Evolutionary conservation across 139 green algal species (phyloP), one percentile per base, ranked within the genome.

Genomic region (Chlamydomonas asymmetrica): DNA sequence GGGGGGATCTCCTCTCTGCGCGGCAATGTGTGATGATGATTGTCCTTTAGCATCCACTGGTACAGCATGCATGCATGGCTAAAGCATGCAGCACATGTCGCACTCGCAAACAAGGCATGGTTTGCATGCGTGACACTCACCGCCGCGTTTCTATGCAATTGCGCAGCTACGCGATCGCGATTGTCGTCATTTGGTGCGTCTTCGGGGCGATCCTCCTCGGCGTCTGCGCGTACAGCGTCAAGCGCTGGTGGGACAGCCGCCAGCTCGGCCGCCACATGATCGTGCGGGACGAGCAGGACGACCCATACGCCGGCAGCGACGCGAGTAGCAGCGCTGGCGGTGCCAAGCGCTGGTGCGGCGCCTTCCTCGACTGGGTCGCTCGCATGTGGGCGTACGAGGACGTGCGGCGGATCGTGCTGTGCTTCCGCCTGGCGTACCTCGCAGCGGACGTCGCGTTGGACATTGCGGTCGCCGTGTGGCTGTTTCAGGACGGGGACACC

Each of bases 101-200:
- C n/a, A n/a, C n/a, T n/a, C n/a, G n/a, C n/a, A n/a, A n/a, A n/a
- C n/a, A n/a, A n/a, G n/a, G n/a, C n/a, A n/a, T n/a, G n/a, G n/a
- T n/a, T n/a, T n/a, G n/a, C n/a, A n/a, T n/a, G n/a, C n/a, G n/a
- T n/a, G n/a, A n/a, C n/a, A n/a, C n/a, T n/a, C n/a, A n/a, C n/a
- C n/a, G n/a, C n/a, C n/a, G n/a, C n/a, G n/a, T n/a, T n/a, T n/a
- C n/a, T n/a, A n/a, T n/a, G n/a, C n/a, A n/a, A n/a, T n/a, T n/a
- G 7, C n/a, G 34, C 78, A 84, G 78, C 31, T 84, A 84, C 73
- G 68, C 78, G 31, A 78, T 84, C 29, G 59, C 73, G 48, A 43
- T 84, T 22, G 54, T 43, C 60, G 22, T 80, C 16, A 7, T 84
- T 38, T 84, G 79, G 79, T 73, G 79, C 66, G 66, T 70, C 2